phyloP scores from a whole-genome alignment of 2,329 filamentous ascomycete genomes.

The Penicillium sp. region DNA sequence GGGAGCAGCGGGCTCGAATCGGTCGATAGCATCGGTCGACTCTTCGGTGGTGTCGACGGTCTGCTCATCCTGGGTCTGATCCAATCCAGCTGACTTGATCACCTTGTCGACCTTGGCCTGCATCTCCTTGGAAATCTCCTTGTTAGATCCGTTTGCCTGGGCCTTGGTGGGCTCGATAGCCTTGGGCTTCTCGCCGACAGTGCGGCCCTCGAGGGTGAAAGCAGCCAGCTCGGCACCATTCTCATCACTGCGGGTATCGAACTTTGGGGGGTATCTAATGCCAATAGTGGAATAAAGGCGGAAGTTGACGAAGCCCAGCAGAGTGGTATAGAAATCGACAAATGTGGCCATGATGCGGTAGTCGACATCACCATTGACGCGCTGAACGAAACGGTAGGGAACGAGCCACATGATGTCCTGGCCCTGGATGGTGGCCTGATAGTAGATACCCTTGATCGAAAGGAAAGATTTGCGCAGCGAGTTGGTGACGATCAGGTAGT shows the following conservation, averaged over 20 bases:
- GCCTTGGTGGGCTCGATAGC: slow-evolving; percentile 58
- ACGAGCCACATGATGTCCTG: slow-evolving; percentile 97
- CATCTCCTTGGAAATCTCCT: slow-evolving; percentile 70
- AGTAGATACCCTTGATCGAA: slow-evolving; percentile 99
- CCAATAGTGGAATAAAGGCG: slow-evolving; percentile 88
- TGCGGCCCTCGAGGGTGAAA: slow-evolving; percentile 83
- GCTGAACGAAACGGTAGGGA: slow-evolving; percentile 97
- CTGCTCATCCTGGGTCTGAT: slow-evolving; percentile 49
- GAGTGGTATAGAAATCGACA: slow-evolving; percentile 96
- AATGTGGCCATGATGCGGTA: slow-evolving; percentile 99
- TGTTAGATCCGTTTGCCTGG: slow-evolving; percentile 53
- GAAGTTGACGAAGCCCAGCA: slow-evolving; percentile 96
- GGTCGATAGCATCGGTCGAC: slow-evolving; percentile 74
- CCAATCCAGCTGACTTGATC: slow-evolving; percentile 45
- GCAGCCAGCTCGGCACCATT: slow-evolving; percentile 86
- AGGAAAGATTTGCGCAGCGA: slow-evolving; percentile 94
- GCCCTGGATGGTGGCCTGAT: slow-evolving; percentile 95
- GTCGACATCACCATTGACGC: slow-evolving; percentile 90
- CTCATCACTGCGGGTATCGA: slow-evolving; percentile 84
- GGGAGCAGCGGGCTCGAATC: slow-evolving; percentile 82
- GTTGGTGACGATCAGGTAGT: slow-evolving; percentile 92
- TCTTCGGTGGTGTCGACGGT: slow-evolving; percentile 53
- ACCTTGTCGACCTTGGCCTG: slow-evolving; percentile 68
- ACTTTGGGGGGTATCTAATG: slow-evolving; percentile 93
- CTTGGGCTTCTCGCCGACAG: slow-evolving; percentile 54